Evolutionary conservation across 495 filamentous ascomycete genomes (phyloP), one percentile per base, ranked within the genome.

Genomic region (Chaetomium cochliodes): DNA sequence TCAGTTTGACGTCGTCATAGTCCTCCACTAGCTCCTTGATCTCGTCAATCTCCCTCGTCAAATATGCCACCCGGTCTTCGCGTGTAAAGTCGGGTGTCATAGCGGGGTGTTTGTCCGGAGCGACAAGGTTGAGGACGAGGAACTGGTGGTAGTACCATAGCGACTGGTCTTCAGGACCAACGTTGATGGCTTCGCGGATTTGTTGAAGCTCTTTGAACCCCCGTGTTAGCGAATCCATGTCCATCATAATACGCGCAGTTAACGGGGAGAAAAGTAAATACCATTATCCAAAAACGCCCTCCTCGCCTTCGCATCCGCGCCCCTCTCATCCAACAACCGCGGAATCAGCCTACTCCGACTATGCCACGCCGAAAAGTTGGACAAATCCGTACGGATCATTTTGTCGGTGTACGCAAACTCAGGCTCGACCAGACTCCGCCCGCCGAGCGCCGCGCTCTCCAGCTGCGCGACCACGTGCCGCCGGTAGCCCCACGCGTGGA

Each of bases 311-410:
- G 86, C 82, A 60, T 82, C 83, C 33, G 90, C 89, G 1, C 77
- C 72, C 42, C 89, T 81, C 68, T 93, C 89, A 41, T 86, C 79
- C 49, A 99, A 76, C 4, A 97, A 70, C 20, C 82, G 81, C 22
- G 90, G 87, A 54, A 97, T 93, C 33, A 98, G 79, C 73, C 87
- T 89, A 59, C 89, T 91, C 50, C 94, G 83, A 67, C 89, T 88
- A 75, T 99, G 94, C 96, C 94, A 98, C 2, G 94, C 94, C 12
- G 92, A 97, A 74, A 98, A 99, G 71, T 99, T 99, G 20, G 88
- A 93, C 61, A 99, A 79, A 60, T 92, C 91, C 16, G 77, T 78
- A 22, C 82, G 76, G 71, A 98, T 90, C 92, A 93, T 96, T 67
- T 85, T 87, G 2, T 86, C 91, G 5, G 94, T 96, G 78, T 98